A percentile compares a stretch with the other conserved stretches of the same genome.
phyloP scores from a whole-genome alignment of 306 rosid genomes.

The Malus sylvestris region DNA sequence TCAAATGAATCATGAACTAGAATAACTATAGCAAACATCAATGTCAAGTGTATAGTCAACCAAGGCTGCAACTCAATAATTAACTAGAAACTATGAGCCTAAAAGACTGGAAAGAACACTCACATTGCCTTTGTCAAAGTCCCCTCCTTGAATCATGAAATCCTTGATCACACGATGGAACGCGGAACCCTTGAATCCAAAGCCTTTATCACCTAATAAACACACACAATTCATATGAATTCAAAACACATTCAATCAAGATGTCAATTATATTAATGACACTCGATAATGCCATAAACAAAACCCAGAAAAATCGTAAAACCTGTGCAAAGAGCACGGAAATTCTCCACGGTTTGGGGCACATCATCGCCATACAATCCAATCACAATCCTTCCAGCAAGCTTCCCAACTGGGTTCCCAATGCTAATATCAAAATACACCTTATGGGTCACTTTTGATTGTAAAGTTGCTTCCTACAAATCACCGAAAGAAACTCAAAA shows the following conservation, averaged over 20 bases:
- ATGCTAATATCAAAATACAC: slow-evolving; percentile 79
- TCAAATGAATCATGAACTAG: not conserved
- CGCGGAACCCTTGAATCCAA: slow-evolving; percentile 73
- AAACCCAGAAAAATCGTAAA: not conserved
- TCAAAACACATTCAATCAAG: not conserved
- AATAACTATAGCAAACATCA: not conserved
- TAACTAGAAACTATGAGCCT: not conserved
- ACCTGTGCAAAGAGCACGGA: slow-evolving; percentile 97
- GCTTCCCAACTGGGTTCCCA: slow-evolving; percentile 93
- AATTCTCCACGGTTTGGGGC: slow-evolving; percentile 85
- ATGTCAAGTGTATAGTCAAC: not conserved
- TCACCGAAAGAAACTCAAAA: not conserved
- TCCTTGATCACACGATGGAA: slow-evolving; percentile 93
- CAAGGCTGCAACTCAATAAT: not conserved
- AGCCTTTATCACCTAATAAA: slow-evolving; percentile 82
- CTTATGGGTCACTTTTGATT: slow-evolving; percentile 79
- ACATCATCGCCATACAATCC: slow-evolving; percentile 96
- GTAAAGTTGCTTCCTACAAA: slow-evolving; percentile 40
- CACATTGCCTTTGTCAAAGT: slow-evolving; percentile 89
- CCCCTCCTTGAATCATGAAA: slow-evolving; percentile 99
- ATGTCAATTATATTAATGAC: not conserved
- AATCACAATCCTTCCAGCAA: slow-evolving; percentile 79
- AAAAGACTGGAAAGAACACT: slow-evolving; percentile 14
- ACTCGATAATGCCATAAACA: not conserved
- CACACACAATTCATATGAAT: not conserved